Percentiles rank a stretch among this genome's conserved stretches.
Evolutionary conservation across 2,329 filamentous ascomycete genomes (phyloP).

Genomic region (Parascedosporium putredinis): DNA sequence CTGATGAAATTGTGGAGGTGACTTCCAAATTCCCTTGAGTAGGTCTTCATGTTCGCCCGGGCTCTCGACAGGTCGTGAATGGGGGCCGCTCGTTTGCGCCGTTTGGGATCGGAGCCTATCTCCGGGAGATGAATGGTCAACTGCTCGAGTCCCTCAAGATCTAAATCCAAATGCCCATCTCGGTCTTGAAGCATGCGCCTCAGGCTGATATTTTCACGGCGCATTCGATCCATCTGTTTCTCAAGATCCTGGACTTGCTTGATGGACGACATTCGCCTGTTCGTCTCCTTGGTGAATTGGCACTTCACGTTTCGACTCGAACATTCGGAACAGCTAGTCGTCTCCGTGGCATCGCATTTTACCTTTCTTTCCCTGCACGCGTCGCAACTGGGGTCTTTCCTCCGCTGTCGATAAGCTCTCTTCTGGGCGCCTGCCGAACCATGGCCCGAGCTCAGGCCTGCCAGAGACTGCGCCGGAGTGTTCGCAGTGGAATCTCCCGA

Average conservation of each 20-base stretch:
- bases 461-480: conserved; percentile 37
- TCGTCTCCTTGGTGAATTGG: conserved; percentile 98
- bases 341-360: conserved; percentile 94
- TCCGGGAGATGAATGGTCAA: conserved; percentile 48
- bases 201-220: conserved; percentile 68
- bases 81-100: conserved; percentile 48
- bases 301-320: conserved; percentile 94
- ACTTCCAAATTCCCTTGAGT: conserved; percentile 70
- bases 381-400: conserved; percentile 96
- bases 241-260: conserved; percentile 98
- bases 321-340: conserved; percentile 92
- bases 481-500: conserved; percentile 46
- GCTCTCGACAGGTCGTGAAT: conserved; percentile 62
- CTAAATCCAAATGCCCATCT: conserved; percentile 39
- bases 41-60: conserved; percentile 59
- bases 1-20: conserved; percentile 57
- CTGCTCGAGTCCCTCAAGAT: conserved; percentile 37
- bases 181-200: conserved; percentile 50
- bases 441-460: conserved; percentile 21
- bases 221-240: conserved; percentile 73
- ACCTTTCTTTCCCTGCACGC: conserved; percentile 81
- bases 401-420: conserved; percentile 82
- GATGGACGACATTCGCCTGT: conserved; percentile 96
- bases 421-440: conserved; percentile 52
- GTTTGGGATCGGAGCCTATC: conserved; percentile 55